Conservation (phyloP, 164 flowering plant species). For the Piper betle region DNA sequence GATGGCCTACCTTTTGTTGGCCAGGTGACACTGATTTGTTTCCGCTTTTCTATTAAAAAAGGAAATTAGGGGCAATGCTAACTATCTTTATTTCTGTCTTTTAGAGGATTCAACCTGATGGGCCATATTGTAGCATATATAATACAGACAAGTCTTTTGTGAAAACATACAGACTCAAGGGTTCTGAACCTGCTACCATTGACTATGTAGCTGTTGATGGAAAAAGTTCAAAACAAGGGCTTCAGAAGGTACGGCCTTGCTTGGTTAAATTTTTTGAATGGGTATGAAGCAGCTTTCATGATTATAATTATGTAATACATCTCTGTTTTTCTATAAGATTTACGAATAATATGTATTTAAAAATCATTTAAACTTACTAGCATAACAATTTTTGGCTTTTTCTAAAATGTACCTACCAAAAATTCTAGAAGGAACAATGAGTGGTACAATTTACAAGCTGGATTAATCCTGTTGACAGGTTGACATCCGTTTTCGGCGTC, state of each 20-base stretch:
- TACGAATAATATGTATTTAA: too few species aligned
- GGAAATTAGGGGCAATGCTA: neutral
- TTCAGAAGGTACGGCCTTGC: conserved; percentile 34
- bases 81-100: conserved; percentile 3
- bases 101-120: conserved; percentile 51
- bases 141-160: conserved; percentile 25
- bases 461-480: conserved; percentile 28
- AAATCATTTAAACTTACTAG: too few species aligned
- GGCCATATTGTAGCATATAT: conserved; percentile 45
- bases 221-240: conserved; percentile 27
- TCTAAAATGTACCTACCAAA: too few species aligned
- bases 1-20: conserved; percentile 96
- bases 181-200: conserved; percentile 60
- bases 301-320: too few species aligned
- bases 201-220: conserved; percentile 80
- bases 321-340: too few species aligned
- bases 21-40: conserved; percentile 34
- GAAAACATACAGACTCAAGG: conserved; percentile 25
- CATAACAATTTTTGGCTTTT: too few species aligned
- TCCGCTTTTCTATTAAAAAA: neutral
- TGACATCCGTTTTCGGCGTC: conserved; percentile 69
- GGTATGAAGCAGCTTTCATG: neutral
- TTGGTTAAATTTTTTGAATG: neutral
- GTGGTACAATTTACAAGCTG: too few species aligned
- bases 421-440: too few species aligned